A percentile compares a stretch with the other conserved stretches of the same genome.
Conservation (phyloP, 352 stramenopile genomes). For the Phytophthora pisi region DNA sequence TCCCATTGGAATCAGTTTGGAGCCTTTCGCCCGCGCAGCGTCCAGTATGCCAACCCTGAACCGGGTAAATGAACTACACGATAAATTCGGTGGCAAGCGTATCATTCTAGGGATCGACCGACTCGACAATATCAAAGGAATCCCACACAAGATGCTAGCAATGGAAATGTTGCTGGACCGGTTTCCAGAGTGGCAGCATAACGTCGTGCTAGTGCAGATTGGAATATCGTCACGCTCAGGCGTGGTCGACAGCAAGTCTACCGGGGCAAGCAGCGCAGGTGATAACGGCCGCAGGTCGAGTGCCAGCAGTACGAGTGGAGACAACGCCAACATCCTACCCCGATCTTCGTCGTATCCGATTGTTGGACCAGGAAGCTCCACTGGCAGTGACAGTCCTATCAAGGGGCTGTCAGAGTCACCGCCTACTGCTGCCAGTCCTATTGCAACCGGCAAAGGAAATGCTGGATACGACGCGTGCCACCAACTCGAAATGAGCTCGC, state of each 20-base stretch:
- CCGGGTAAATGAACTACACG: conserved; percentile 72
- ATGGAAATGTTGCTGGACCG: conserved; percentile 87
- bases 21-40: conserved; percentile 74
- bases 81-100: conserved; percentile 80
- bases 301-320: conserved; percentile 17
- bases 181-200: conserved; percentile 93
- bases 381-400: conserved; percentile 36
- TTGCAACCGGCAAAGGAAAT: conserved; percentile 33
- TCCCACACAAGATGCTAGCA: conserved; percentile 88
- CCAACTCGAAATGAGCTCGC: conserved; percentile 81
- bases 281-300: conserved; percentile 22
- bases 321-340: conserved; percentile 17
- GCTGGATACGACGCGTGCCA: conserved; percentile 48
- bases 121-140: conserved; percentile 91
- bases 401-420: conserved; percentile 35
- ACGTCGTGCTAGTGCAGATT: conserved; percentile 96
- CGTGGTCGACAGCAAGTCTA: conserved; percentile 46
- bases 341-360: conserved; percentile 36
- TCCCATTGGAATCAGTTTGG: conserved; percentile 86
- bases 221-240: conserved; percentile 89
- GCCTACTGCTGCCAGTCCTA: conserved; percentile 22
- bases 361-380: conserved; percentile 16
- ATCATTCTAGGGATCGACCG: conserved; percentile 87
- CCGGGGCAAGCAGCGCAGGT: conserved; percentile 8
- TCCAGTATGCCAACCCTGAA: conserved; percentile 62